A percentile compares a stretch with the other conserved stretches of the same genome.
Evolutionary conservation across 164 flowering plant species (phyloP).

Genomic region (Vitis riparia): DNA sequence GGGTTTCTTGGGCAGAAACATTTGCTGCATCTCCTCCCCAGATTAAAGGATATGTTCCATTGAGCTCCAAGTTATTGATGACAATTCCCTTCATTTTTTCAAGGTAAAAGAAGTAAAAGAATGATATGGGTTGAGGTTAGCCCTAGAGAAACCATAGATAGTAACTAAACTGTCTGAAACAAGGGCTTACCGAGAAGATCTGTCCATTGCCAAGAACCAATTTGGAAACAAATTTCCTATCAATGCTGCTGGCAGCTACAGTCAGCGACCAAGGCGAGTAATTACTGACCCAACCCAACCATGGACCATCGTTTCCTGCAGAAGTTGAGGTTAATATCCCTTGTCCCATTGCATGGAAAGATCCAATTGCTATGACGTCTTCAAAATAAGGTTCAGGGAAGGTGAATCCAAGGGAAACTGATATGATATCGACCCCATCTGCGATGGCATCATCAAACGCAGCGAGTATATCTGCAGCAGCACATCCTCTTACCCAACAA

Average conservation of each 20-base stretch:
- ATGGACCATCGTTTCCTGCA: slow-evolving; percentile 22
- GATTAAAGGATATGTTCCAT: slow-evolving; percentile 19
- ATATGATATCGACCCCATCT: slow-evolving; percentile 34
- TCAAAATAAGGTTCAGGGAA: background rate
- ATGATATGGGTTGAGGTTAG: background rate
- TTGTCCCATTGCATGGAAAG: slow-evolving; percentile 25
- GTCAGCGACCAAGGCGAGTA: slow-evolving; percentile 15
- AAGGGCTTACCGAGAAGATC: background rate
- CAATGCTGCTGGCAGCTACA: slow-evolving; percentile 23
- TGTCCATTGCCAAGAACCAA: slow-evolving; percentile 20
- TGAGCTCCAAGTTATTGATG: slow-evolving; percentile 14
- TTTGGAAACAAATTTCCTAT: slow-evolving; percentile 13
- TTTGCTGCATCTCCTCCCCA: slow-evolving; percentile 20
- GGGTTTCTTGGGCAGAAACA: background rate
- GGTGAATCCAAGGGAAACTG: slow-evolving; percentile 12
- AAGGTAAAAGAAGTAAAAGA: too few species aligned
- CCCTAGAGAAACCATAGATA: background rate
- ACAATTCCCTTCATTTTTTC: too few species aligned
- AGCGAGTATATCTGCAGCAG: slow-evolving; percentile 23
- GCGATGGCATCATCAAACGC: slow-evolving; percentile 45
- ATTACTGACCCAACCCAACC: background rate
- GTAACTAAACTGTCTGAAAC: background rate
- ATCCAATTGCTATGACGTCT: slow-evolving; percentile 18
- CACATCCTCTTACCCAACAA: slow-evolving; percentile 32
- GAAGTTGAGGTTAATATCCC: slow-evolving; percentile 19